A percentile compares a stretch with the other conserved stretches of the same genome.
Conservation (phyloP, 768 basidiomycete species). For the Xerocomellus intermedius region DNA sequence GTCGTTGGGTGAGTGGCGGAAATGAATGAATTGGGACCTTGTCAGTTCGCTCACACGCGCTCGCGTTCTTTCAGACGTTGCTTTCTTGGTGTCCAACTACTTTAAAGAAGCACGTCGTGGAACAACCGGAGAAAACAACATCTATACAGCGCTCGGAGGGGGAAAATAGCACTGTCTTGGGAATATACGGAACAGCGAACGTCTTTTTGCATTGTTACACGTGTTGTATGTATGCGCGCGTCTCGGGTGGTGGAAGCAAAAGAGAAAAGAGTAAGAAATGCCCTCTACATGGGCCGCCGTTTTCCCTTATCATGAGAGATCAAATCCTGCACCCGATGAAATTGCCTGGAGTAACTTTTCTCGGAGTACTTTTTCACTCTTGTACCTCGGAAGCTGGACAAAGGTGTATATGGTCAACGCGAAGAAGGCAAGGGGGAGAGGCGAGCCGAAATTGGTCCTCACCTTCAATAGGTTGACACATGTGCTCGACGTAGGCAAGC, state of each 20-base stretch:
- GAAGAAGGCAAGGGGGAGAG: background rate
- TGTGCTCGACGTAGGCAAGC: constrained; percentile 77
- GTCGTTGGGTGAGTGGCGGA: constrained; percentile 67
- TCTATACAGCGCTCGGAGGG: constrained; percentile 33
- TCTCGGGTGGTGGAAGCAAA: background rate
- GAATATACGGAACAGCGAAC: constrained; percentile 10
- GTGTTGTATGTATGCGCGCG: background rate
- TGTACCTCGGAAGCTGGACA: constrained; percentile 66
- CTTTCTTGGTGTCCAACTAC: constrained; percentile 81
- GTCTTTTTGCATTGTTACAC: constrained; percentile 5
- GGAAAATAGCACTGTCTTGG: constrained; percentile 2
- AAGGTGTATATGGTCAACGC: background rate
- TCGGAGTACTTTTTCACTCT: constrained; percentile 58
- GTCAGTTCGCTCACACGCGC: background rate
- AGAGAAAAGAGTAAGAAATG: background rate
- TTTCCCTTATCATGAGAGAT: constrained; percentile 61
- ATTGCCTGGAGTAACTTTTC: constrained; percentile 86
- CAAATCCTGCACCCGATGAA: constrained; percentile 86
- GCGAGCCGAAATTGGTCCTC: background rate
- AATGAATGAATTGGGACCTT: background rate
- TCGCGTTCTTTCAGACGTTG: constrained; percentile 55
- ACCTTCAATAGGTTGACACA: constrained; percentile 94
- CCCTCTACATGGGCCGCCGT: background rate
- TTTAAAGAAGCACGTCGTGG: constrained; percentile 67
- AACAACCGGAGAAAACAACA: constrained; percentile 17